These are phyloP conservation scores for Azolla pinnata DNA, from an alignment of 75 land plant species.

Conservation along the genomic window DNA sequence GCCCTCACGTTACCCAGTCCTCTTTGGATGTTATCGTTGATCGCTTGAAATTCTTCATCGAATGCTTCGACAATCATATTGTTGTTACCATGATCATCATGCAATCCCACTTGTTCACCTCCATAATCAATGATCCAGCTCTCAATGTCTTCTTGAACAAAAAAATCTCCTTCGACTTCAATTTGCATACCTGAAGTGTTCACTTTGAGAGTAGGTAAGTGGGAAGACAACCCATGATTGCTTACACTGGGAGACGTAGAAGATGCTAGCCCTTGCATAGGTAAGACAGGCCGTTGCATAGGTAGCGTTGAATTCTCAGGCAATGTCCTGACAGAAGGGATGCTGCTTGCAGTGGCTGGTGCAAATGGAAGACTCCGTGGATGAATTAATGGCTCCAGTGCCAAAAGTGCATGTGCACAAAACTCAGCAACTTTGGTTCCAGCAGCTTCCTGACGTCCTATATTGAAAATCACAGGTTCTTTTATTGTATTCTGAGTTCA, in stretches of 20 bases:
- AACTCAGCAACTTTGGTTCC: slow-evolving; percentile 64
- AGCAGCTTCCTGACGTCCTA: slow-evolving; percentile 62
- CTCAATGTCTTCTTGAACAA: slow-evolving; percentile 7
- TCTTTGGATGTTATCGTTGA: not conserved
- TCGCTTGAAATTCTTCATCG: slow-evolving; percentile 4
- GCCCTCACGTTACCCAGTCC: not conserved
- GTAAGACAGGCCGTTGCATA: slow-evolving; percentile 21
- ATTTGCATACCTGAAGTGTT: not conserved
- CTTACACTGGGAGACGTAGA: slow-evolving; percentile 8
- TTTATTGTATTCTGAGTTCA: too few relatives aligned
- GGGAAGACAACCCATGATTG: slow-evolving; percentile 1
- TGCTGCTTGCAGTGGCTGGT: slow-evolving; percentile 13
- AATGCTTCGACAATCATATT: not conserved
- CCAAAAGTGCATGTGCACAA: slow-evolving; percentile 68
- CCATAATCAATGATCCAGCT: slow-evolving; percentile 9
- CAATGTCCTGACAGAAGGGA: slow-evolving; percentile 13
- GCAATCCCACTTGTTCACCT: not conserved
- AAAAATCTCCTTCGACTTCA: slow-evolving; percentile 5
- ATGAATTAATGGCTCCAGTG: slow-evolving; percentile 83
- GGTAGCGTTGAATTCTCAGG: slow-evolving; percentile 11
- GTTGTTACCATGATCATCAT: not conserved
- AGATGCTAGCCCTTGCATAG: slow-evolving; percentile 7
- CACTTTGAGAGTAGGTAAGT: slow-evolving; percentile 6
- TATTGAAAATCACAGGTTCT: too few relatives aligned
- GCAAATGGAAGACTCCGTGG: slow-evolving; percentile 58